Base-by-base conservation (phyloP, 352 stramenopile genomes). In the Globisporangium uncinulatum region DNA sequence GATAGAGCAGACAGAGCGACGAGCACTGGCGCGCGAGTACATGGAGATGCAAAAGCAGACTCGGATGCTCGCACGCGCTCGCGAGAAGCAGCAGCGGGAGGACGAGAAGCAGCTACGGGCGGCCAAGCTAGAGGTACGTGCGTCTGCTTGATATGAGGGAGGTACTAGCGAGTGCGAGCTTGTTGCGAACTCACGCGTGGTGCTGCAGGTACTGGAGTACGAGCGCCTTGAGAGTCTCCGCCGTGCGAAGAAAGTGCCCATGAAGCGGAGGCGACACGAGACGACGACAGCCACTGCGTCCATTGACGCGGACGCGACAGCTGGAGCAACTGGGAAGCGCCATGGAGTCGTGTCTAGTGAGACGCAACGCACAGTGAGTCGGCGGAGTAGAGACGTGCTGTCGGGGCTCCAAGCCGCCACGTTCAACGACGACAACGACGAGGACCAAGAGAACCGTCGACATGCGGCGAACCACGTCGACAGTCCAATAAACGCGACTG, bases 11-110 rank as follows among this genome's bases (percentile, higher is more conserved):
- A 49, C 69, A 17, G 61, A 87, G 39, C 61, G 82, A n/a, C 67
- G 82, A 51, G 79, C 66, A 24, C 57, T 86, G 20, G 82, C 75
- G 19, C 63, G 82, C 13, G 82, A 89, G 51, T 88, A 78, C 34
- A 89, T 92, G 66, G 49, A 74, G n/a, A 20, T 85, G 6, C 79
- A 92, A 47, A 80, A 83, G 54, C 68, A 76, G 10, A 75, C 60
- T 54, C 74, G 81, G 17, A 54, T 61, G 41, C 51, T 81, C 6
- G 54, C 61, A 32, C 67, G 59, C 42, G 63, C 58, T 21, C 76
- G 79, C 44, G 39, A 64, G 42, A 73, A 72, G 36, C 56, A 86
- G 36, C 60, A 70, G 37, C 56, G 61, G 8, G 68, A 76, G 39
- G 62, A 64, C 45, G 70, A 75, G 42, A 68, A 73, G 39, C 71